Base-by-base conservation (phyloP, 306 rosid genomes). In the Acacia crassicarpa region DNA sequence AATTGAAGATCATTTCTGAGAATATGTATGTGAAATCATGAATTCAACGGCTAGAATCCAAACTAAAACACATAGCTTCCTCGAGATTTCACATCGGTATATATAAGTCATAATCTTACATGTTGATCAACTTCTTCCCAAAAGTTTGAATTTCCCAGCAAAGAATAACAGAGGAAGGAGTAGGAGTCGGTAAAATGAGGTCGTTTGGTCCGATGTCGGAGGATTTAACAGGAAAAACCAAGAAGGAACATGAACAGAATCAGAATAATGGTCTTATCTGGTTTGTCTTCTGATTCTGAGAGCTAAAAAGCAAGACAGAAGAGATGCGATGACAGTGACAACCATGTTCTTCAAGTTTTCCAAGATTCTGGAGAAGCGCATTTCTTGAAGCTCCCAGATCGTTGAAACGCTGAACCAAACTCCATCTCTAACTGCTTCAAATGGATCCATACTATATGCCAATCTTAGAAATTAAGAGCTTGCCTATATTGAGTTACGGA, bases 301-400 rank as follows among this genome's bases (percentile, higher is more conserved):
- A 27, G 82, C 85, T 45, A 86, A 20, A 81, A 86, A 44, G 83
- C 92, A 89, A 1, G 92, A 80, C 2, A 84, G 44, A 22, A 83
- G 49, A 16, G 90, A 83, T 80, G 81, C 14, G 20, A 89, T 23
- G 12, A 84, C 16, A 59, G 86, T 53, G 43, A 80, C 38, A 15
- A 81, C 79, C 62, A 78, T 46, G 11, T 54, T 40, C 38, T 66
- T 75, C 33, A 84, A 83, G 46, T 78, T 84, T 35, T 80, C 86
- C 9, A 82, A 44, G 22, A 89, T 77, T 33, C 70, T 80, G 0
- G 88, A 81, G 56, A 84, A 89, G 4, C 90, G 83, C 84, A 89
- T 80, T 65, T 86, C 92, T 78, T 89, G 92, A 40, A 89, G 87
- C 8, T 80, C 85, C 90, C 90, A 89, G 9, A 82, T 71, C 30